A percentile compares a stretch with the other conserved stretches of the same genome.
Conservation (phyloP, 2,329 filamentous ascomycete species). For the Teratosphaeria zuluensis region DNA sequence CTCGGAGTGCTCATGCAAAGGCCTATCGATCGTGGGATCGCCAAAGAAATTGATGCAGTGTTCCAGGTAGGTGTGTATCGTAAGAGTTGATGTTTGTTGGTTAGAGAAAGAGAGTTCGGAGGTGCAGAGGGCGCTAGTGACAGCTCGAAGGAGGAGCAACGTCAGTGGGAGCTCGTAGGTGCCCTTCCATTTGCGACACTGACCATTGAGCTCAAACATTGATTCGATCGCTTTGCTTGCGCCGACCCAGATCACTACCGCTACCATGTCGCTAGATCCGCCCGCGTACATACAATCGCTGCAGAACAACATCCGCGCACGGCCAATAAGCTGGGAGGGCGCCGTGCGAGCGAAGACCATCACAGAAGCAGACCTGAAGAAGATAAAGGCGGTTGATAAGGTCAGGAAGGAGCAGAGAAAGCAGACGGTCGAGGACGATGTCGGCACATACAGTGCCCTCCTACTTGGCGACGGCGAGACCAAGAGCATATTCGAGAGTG, state of each 20-base stretch:
- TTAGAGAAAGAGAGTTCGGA: neutral
- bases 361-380: constrained; percentile 85
- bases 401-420: constrained; percentile 84
- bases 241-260: neutral
- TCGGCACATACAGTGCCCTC: constrained; percentile 68
- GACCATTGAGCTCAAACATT: neutral
- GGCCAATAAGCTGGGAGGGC: constrained; percentile 96
- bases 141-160: neutral
- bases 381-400: constrained; percentile 95
- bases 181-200: neutral
- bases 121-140: neutral
- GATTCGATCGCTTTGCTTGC: neutral
- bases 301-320: constrained; percentile 92
- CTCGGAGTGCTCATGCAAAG: neutral
- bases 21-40: neutral
- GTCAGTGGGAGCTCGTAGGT: neutral
- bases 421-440: constrained; percentile 69
- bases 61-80: neutral
- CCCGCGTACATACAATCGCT: constrained; percentile 80
- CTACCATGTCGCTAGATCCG: constrained; percentile 75
- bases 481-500: constrained; percentile 73
- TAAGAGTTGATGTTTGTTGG: neutral
- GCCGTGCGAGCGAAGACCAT: constrained; percentile 88
- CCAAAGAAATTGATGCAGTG: neutral
- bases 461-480: constrained; percentile 61